These are phyloP conservation scores for Macroventuria anomochaeta DNA, from an alignment of 2,329 filamentous ascomycete species.

Conservation along the genomic window DNA sequence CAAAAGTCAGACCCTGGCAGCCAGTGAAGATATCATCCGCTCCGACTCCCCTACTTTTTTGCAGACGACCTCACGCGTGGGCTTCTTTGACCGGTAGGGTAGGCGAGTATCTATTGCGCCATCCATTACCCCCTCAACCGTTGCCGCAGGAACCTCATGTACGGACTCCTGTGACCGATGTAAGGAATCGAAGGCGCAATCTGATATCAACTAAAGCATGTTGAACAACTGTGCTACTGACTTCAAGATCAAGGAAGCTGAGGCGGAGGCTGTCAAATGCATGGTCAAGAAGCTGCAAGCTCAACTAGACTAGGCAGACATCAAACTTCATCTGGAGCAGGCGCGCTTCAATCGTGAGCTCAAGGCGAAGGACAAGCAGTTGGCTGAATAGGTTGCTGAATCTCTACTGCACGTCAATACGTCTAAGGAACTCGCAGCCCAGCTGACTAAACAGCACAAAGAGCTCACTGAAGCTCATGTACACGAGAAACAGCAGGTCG, in stretches of 20 bases:
- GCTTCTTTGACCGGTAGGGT: neutral
- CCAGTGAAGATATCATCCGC: neutral
- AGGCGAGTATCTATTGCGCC: neutral
- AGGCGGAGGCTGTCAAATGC: neutral
- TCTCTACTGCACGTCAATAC: neutral
- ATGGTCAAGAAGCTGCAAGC: neutral
- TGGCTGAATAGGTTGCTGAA: neutral
- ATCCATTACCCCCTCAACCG: neutral
- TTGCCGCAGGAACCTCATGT: neutral
- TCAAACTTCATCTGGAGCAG: neutral
- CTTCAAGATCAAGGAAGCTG: neutral
- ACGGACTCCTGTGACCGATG: neutral
- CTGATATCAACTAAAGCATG: slow-evolving; percentile 10
- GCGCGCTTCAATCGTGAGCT: neutral
- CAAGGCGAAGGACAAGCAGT: neutral
- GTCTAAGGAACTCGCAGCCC: neutral
- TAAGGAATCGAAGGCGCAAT: slow-evolving; percentile 2
- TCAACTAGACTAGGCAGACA: neutral
- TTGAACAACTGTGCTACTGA: neutral
- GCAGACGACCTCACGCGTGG: neutral
- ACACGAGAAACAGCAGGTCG: neutral
- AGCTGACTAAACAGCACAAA: neutral
- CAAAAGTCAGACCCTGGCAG: neutral
- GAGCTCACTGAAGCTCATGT: neutral
- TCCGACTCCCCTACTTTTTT: neutral